Evolutionary conservation across 2,329 filamentous ascomycete species (phyloP).

Genomic region (Alternaria novae-zelandiae): DNA sequence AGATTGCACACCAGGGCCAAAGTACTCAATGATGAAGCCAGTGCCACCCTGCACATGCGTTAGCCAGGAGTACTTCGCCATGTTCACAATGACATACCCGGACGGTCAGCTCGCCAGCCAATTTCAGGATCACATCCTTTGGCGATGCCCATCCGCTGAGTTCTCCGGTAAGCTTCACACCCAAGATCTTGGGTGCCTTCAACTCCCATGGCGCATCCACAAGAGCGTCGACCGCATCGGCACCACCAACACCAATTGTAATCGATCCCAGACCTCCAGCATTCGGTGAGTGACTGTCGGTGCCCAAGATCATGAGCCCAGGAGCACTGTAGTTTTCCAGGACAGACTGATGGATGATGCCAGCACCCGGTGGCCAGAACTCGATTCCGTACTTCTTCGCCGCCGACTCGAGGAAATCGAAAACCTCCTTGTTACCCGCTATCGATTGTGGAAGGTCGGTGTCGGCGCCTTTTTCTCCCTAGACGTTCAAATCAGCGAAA

Average conservation of each 20-base stretch:
- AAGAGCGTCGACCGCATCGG: conserved; percentile 94
- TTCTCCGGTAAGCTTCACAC: conserved; percentile 82
- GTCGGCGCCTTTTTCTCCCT: conserved; percentile 77
- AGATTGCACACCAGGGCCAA: conserved; percentile 85
- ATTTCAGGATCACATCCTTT: conserved; percentile 91
- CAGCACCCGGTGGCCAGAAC: conserved; percentile 50
- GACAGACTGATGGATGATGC: conserved; percentile 85
- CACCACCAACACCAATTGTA: conserved; percentile 95
- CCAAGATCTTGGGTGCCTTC: conserved; percentile 89
- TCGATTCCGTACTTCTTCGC: conserved; percentile 57
- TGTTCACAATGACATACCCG: conserved; percentile 54
- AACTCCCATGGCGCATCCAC: conserved; percentile 98
- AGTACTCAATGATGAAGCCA: conserved; percentile 93
- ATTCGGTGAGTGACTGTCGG: conserved; percentile 96
- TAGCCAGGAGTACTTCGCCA: conserved; percentile 10
- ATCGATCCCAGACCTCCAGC: conserved; percentile 93
- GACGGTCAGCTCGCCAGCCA: conserved; percentile 90
- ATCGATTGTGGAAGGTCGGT: conserved; percentile 85
- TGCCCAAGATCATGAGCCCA: conserved; percentile 97
- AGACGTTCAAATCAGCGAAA: background rate
- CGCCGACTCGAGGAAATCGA: conserved; percentile 94
- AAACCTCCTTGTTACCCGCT: conserved; percentile 92
- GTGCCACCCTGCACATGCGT: conserved; percentile 72
- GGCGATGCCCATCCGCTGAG: conserved; percentile 90
- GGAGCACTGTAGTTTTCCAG: conserved; percentile 98